Evolutionary conservation across 1,139 yeast species (phyloP).

Genomic region (Hansenula sp.): DNA sequence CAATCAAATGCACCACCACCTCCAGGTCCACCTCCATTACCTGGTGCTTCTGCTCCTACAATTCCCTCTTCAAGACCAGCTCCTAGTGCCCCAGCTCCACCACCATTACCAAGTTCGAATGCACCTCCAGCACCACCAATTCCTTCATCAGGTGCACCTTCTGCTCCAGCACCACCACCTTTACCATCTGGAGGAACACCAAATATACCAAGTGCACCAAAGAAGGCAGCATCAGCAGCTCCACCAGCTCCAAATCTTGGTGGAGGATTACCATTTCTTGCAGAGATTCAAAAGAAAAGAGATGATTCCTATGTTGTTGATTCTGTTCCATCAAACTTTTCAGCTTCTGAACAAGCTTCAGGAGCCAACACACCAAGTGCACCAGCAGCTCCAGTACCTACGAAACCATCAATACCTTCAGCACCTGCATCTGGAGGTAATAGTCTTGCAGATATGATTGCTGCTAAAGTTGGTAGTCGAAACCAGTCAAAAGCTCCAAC

Average conservation of each 20-base stretch:
- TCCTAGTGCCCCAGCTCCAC: constrained; percentile 17
- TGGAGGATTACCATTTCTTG: constrained; percentile 40
- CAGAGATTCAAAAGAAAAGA: constrained; percentile 52
- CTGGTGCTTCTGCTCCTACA: background rate
- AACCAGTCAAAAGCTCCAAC: constrained; percentile 19
- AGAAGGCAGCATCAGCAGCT: constrained; percentile 12
- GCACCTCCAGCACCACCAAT: constrained; percentile 20
- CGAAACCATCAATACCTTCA: constrained; percentile 9
- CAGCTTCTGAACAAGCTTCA: constrained; percentile 33
- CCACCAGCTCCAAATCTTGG: constrained; percentile 18
- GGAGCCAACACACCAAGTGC: constrained; percentile 20
- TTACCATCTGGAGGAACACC: constrained; percentile 10
- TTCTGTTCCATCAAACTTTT: constrained; percentile 21
- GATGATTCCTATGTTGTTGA: constrained; percentile 50
- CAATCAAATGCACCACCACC: constrained; percentile 27
- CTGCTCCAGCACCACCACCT: constrained; percentile 21
- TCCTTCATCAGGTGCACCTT: constrained; percentile 10
- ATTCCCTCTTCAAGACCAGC: constrained; percentile 17
- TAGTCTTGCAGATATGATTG: constrained; percentile 22
- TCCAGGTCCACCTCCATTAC: constrained; percentile 5
- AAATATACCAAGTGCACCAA: constrained; percentile 8
- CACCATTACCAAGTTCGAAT: constrained; percentile 8
- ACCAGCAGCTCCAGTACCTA: constrained; percentile 11
- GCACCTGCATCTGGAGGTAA: constrained; percentile 16
- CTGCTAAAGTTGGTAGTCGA: constrained; percentile 15